Conservation (phyloP, 2,329 filamentous ascomycete species). For the Trichophyton verrucosum region DNA sequence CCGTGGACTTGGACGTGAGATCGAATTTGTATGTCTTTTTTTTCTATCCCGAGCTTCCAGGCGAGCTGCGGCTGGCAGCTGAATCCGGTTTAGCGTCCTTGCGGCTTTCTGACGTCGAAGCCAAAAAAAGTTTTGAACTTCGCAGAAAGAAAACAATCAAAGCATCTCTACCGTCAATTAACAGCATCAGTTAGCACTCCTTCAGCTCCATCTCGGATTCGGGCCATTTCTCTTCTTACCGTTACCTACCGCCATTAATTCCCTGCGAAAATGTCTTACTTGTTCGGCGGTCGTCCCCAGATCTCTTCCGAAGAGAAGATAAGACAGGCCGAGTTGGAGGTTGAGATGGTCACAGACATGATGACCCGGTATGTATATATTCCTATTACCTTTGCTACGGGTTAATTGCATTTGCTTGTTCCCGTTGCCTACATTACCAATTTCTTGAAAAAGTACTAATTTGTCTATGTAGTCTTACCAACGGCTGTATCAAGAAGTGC, state of each 20-base stretch:
- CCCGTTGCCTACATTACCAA: neutral
- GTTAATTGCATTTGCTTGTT: neutral
- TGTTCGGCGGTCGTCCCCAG: constrained; percentile 62
- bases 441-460: neutral
- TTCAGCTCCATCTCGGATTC: neutral
- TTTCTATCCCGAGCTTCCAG: neutral
- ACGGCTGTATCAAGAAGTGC: constrained; percentile 88
- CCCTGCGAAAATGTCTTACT: constrained; percentile 52
- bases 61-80: neutral
- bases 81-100: neutral
- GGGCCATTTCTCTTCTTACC: neutral
- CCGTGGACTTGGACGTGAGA: neutral
- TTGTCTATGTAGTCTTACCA: constrained; percentile 50
- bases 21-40: neutral
- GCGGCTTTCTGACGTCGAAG: neutral
- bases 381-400: neutral
- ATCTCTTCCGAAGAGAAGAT: constrained; percentile 95
- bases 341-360: constrained; percentile 96
- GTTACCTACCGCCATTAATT: neutral
- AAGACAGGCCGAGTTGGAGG: constrained; percentile 86
- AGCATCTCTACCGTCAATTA: neutral
- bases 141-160: neutral
- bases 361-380: constrained; percentile 68
- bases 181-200: neutral
- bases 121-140: neutral